Percentiles rank a stretch among this genome's conserved stretches.
Evolutionary conservation across 768 basidiomycete species (phyloP).

Genomic region (Lactifluus subvellereus): DNA sequence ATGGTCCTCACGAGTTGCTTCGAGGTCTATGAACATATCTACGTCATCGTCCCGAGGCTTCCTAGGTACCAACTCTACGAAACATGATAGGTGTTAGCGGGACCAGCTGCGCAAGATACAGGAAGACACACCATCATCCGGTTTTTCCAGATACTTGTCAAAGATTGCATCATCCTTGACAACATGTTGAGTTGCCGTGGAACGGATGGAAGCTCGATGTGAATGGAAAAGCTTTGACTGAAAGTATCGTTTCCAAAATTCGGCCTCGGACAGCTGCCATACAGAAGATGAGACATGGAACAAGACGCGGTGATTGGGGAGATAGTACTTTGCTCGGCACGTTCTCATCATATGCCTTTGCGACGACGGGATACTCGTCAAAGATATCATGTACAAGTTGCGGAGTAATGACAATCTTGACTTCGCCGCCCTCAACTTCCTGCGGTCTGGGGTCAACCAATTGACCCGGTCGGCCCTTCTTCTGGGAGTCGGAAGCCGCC

Average conservation of each 20-base stretch:
- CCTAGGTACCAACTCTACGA: slow-evolving; percentile 70
- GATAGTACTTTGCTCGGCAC: slow-evolving; percentile 72
- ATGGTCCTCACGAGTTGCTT: slow-evolving; percentile 88
- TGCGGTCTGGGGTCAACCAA: slow-evolving; percentile 86
- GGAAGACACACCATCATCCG: slow-evolving; percentile 74
- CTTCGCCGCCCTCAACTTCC: slow-evolving; percentile 75
- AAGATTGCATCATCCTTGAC: slow-evolving; percentile 91
- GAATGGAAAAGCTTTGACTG: slow-evolving; percentile 93
- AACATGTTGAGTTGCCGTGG: slow-evolving; percentile 74
- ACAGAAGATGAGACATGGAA: slow-evolving; percentile 4
- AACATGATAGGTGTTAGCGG: not conserved
- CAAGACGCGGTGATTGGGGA: not conserved
- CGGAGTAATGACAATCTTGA: slow-evolving; percentile 85
- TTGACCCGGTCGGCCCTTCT: slow-evolving; percentile 77
- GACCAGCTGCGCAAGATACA: not conserved
- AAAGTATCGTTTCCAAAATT: slow-evolving; percentile 98
- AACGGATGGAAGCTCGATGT: slow-evolving; percentile 88
- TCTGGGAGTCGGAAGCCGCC: slow-evolving; percentile 64
- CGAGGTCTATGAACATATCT: slow-evolving; percentile 77
- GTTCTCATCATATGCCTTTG: slow-evolving; percentile 86
- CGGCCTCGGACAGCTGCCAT: slow-evolving; percentile 73
- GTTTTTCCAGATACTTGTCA: slow-evolving; percentile 92
- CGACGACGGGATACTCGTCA: slow-evolving; percentile 94
- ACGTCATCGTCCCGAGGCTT: slow-evolving; percentile 58
- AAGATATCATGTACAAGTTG: slow-evolving; percentile 95